A percentile compares a stretch with the other conserved stretches of the same genome.
These are phyloP conservation scores for Colletotrichum cereale DNA, from an alignment of 2,329 filamentous ascomycete species.

Conservation along the genomic window DNA sequence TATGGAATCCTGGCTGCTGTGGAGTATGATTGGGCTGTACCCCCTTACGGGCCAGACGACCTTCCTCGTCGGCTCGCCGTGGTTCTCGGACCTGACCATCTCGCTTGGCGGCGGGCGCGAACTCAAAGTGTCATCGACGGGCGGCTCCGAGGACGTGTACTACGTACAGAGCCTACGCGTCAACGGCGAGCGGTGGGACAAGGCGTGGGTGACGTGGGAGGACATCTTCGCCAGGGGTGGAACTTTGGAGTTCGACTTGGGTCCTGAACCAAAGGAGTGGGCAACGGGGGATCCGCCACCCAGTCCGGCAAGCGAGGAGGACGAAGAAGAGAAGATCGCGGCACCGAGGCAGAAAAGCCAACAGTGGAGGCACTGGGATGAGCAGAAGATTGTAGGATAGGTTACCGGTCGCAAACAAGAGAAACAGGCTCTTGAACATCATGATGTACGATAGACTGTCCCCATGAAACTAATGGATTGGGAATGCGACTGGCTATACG, in stretches of 20 bases:
- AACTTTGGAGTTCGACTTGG: constrained; percentile 74
- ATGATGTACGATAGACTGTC: not conserved
- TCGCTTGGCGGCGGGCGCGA: constrained; percentile 66
- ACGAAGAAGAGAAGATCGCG: constrained; percentile 12
- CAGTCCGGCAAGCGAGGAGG: constrained; percentile 61
- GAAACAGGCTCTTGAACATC: not conserved
- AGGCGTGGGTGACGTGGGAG: constrained; percentile 74
- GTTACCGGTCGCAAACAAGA: not conserved
- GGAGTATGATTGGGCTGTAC: constrained; percentile 77
- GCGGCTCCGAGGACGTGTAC: constrained; percentile 61
- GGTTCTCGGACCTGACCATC: constrained; percentile 71
- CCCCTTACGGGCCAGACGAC: constrained; percentile 77
- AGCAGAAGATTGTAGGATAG: constrained; percentile 7
- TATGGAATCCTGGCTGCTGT: constrained; percentile 78
- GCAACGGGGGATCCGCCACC: constrained; percentile 71
- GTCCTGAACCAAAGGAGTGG: constrained; percentile 65
- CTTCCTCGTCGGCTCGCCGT: constrained; percentile 74
- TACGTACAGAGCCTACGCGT: constrained; percentile 77
- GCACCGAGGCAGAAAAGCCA: not conserved
- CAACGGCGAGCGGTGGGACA: constrained; percentile 73
- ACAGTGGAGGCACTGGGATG: not conserved
- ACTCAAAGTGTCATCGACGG: constrained; percentile 66
- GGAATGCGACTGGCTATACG: not conserved
- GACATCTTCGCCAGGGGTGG: constrained; percentile 75
- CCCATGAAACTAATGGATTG: no score